Conservation (phyloP, 1,284 basidiomycete species). For the Stereum hirsutum region DNA sequence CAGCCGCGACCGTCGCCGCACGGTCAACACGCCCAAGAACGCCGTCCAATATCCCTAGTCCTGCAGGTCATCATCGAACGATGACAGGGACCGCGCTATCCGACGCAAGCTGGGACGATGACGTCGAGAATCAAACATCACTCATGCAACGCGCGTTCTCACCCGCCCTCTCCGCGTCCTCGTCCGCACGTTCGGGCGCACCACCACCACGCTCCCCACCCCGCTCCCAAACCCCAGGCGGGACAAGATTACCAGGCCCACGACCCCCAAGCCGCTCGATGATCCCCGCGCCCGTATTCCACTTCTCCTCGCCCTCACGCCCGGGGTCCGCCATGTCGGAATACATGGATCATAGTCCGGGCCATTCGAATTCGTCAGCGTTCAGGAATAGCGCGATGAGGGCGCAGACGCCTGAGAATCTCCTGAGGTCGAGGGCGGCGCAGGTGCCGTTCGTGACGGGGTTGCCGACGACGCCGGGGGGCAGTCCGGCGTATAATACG, state of each 20-base stretch:
- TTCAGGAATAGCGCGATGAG: conserved; percentile 38
- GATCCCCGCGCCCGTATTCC: conserved; percentile 70
- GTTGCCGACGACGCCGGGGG: conserved; percentile 2
- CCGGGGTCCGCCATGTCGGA: conserved; percentile 65
- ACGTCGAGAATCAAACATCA: conserved; percentile 27
- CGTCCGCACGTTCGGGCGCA: neutral
- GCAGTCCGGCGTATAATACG: conserved; percentile 22
- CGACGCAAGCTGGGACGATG: conserved; percentile 37
- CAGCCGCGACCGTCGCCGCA: conserved; percentile 19
- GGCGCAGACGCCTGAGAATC: conserved; percentile 62
- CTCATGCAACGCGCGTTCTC: conserved; percentile 55
- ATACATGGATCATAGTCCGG: conserved; percentile 48
- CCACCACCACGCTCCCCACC: conserved; percentile 23
- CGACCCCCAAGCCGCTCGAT: conserved; percentile 73
- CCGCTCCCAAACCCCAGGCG: conserved; percentile 29
- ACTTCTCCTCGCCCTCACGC: conserved; percentile 60
- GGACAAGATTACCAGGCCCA: conserved; percentile 38
- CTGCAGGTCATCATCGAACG: conserved; percentile 35
- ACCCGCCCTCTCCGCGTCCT: conserved; percentile 38
- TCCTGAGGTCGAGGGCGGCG: conserved; percentile 44
- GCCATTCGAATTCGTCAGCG: conserved; percentile 17
- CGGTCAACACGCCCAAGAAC: conserved; percentile 62
- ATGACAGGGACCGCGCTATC: conserved; percentile 39
- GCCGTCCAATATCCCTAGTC: conserved; percentile 66
- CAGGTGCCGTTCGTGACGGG: conserved; percentile 45